Base-by-base conservation (phyloP, 805 yeast genomes). In the Cyberlindnera petersonii region DNA sequence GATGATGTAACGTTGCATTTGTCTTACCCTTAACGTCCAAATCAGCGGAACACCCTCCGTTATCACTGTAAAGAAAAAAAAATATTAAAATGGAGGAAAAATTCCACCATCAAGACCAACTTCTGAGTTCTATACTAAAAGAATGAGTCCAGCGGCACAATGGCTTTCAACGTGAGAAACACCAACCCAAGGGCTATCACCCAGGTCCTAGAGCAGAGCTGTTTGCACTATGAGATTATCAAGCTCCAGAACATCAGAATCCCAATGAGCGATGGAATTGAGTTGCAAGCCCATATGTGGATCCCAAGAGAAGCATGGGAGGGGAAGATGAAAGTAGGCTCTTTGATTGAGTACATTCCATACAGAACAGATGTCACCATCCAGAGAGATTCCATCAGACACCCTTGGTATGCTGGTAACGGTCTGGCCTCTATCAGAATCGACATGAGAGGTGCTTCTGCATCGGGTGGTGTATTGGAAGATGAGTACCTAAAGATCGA, bases 381-480 rank as follows among this genome's bases (percentile, higher is more conserved):
- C 30, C 61, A 65, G 30, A 56, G 74, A 55, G 75, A 70, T 46
- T 54, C 69, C 1, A 60, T 69, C 26, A 58, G 74, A 46, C 74
- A 69, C 43, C 68, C 74, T 3, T 69, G 59, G 53, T 69, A 64
- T 46, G 72, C 74, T 4, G 73, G 72, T 8, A 63, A 66, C 44
- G 75, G 75, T 0, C 56, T 69, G 19, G 72, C 69, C 1, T 66
- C 71, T 3, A 56, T 69, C 40, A 50, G 74, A 49, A 64, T 69
- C 16, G 74, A 69, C 43, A 69, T 69, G 72, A 60, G 75, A 48
- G 75, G 75, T 26, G 43, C 64, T 8, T 62, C 71, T 19, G 65
- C 68, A 29, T 69, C 74, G 0, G 74, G 63, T 43, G 72, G 63
- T 14, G 53, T 62, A 5, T 35, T 70, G 10, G 33, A 47, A 9